Base-by-base conservation (phyloP, 257 asterid species). In the Solanum boliviense region DNA sequence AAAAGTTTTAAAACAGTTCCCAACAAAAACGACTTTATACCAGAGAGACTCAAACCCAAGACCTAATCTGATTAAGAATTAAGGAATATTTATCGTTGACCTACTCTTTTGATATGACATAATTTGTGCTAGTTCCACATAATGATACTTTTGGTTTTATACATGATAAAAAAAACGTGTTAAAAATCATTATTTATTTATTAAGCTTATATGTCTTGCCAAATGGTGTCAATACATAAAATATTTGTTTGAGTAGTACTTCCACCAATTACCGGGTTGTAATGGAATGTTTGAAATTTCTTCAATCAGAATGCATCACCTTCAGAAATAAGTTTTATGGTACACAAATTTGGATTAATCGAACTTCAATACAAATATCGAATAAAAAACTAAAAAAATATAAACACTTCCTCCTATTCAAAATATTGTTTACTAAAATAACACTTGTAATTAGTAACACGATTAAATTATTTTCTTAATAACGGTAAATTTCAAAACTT, bases 231-330 rank as follows among this genome's bases (percentile, higher is more conserved):
- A 65, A 62, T 62, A 62, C 71, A n/a, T 62, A 62, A 9, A 62
- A 10, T 62, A 62, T 62, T 62, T n/a, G 31, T 21, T 62, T 62
- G 32, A 62, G 16, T n/a, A 62, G 7, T 5, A 10, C 71, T n/a
- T 60, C 3, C 29, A 60, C 3, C 29, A 1, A 60, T 23, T 60
- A 60, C 1, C 1, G 1, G 13, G 3, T 21, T 21, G 32, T 62
- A 4, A 65, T 65, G 32, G 13, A 65, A 65, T 15, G 1, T 13
- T 15, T 70, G 3, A 15, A 4, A 70, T 25, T 5, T 2, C 1
- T n/a, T 11, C 10, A 2, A 23, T 10, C 13, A 2, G 16, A 11
- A 65, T n/a, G 8, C 0, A 13, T 12, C 0, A 8, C 0, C 18
- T 65, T 65, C 0, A n/a, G 16, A 65, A n/a, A 65, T 2, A n/a